phyloP scores from a whole-genome alignment of 768 basidiomycete species.

The Lyophyllum shimeji region DNA sequence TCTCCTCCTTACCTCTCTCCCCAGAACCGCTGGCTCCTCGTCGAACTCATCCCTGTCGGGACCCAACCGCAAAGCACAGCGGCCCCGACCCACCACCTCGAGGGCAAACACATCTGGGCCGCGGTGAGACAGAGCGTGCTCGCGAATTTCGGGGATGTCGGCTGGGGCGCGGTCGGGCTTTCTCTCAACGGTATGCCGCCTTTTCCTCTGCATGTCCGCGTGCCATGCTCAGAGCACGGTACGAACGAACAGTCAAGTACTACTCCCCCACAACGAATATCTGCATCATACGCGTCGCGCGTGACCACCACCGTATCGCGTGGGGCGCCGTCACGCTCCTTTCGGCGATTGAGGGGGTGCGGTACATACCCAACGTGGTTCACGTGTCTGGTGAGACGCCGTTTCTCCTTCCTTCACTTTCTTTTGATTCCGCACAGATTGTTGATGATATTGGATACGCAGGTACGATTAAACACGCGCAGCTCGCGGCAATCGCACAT shows the following conservation, averaged over 20 bases:
- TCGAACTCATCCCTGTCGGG: slow-evolving; percentile 71
- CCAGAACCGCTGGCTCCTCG: slow-evolving; percentile 87
- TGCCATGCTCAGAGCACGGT: slow-evolving; percentile 10
- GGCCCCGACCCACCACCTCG: slow-evolving; percentile 31
- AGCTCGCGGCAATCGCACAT: slow-evolving; percentile 73
- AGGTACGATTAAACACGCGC: slow-evolving; percentile 89
- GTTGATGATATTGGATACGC: background rate
- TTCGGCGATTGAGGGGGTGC: slow-evolving; percentile 54
- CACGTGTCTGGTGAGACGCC: slow-evolving; percentile 69
- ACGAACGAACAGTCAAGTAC: slow-evolving; percentile 69
- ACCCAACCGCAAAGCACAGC: slow-evolving; percentile 19
- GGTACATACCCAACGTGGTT: slow-evolving; percentile 72
- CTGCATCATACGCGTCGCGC: slow-evolving; percentile 82
- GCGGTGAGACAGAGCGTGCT: slow-evolving; percentile 71
- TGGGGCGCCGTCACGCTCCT: slow-evolving; percentile 81
- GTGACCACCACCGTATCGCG: slow-evolving; percentile 77
- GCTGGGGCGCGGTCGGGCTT: slow-evolving; percentile 79
- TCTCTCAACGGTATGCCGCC: slow-evolving; percentile 61
- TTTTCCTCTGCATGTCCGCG: background rate
- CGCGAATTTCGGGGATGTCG: slow-evolving; percentile 77
- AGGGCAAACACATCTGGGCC: slow-evolving; percentile 64
- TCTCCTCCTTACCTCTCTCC: background rate
- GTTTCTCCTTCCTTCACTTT: background rate
- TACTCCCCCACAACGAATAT: slow-evolving; percentile 82
- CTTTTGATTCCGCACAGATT: background rate